Evolutionary conservation across 805 yeast species (phyloP), one percentile per base, ranked within the genome.

Genomic region (Saccharomyces mikatae): DNA sequence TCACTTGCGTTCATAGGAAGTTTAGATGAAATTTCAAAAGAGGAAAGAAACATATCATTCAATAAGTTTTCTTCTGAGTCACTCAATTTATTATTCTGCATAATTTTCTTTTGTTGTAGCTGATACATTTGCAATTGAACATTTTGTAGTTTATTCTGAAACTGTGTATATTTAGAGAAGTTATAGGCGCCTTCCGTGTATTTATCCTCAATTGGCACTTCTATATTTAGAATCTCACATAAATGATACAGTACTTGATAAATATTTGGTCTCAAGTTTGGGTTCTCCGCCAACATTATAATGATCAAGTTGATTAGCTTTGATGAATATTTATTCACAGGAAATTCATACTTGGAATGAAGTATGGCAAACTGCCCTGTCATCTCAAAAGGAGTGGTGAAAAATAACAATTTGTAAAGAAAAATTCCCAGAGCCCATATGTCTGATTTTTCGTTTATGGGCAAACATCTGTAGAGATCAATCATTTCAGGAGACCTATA

Each of bases 361-460:
- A 91, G 73, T 47, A 92, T 88, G 4, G 96, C 96, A 62, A 89
- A 77, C 60, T 89, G 96, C 44, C 89, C 89, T 47, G 86, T 84
- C 48, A 72, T 59, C 71, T 92, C 99, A 69, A 94, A 92, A 1
- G 99, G 99, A 1, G 99, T 92, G 1, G 87, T 91, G 70, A 89
- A 92, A 72, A 87, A 92, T 71, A 96, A 86, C 57, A 92, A 75
- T 67, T 92, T 92, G 75, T 88, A 92, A 51, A 94, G 75, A 58
- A 94, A 88, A 31, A 94, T 85, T 10, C 99, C 99, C 49, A 92
- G 73, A 0, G 99, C 99, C 99, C 99, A 92, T 49, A 92, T 87
- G 71, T 92, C 99, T 6, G 92, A 79, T 70, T 89, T 89, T 63
- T 91, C 95, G 70, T 92, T 94, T 46, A 92, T 87, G 1, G 97